Percentiles rank a stretch among this genome's conserved stretches.
These are phyloP conservation scores for Psilocybe sp. DNA, from an alignment of 768 basidiomycete species.

Conservation along the genomic window DNA sequence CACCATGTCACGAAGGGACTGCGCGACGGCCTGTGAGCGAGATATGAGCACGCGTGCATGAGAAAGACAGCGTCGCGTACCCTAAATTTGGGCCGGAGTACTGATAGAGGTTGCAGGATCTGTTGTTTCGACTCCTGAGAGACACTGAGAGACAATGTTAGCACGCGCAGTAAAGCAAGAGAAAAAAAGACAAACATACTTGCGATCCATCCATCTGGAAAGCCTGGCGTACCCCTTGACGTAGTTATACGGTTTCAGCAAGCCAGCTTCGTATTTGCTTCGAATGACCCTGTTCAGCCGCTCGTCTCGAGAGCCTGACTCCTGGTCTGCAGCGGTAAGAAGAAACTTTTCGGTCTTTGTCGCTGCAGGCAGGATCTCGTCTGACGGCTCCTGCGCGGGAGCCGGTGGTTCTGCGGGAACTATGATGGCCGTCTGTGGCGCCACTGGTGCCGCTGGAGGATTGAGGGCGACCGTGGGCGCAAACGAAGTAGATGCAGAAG, in stretches of 20 bases:
- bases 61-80: slow-evolving; percentile 34
- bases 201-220: slow-evolving; percentile 92
- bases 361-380: slow-evolving; percentile 64
- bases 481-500: slow-evolving; percentile 32
- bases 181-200: slow-evolving; percentile 43
- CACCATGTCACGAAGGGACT: slow-evolving; percentile 81
- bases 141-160: slow-evolving; percentile 46
- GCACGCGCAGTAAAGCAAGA: slow-evolving; percentile 1
- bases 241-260: slow-evolving; percentile 95
- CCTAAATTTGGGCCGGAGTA: slow-evolving; percentile 82
- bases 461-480: slow-evolving; percentile 8
- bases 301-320: slow-evolving; percentile 85
- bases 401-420: slow-evolving; percentile 12
- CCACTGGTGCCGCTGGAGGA: slow-evolving; percentile 5
- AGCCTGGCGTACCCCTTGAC: slow-evolving; percentile 92
- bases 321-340: slow-evolving; percentile 93
- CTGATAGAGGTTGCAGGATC: slow-evolving; percentile 85
- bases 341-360: slow-evolving; percentile 87
- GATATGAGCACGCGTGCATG: slow-evolving; percentile 3
- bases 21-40: slow-evolving; percentile 62
- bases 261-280: slow-evolving; percentile 94
- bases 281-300: slow-evolving; percentile 88
- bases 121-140: slow-evolving; percentile 89
- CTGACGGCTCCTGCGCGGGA: slow-evolving; percentile 31
- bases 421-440: slow-evolving; percentile 4